Percentiles rank a stretch among this genome's conserved stretches.
Evolutionary conservation across 2,329 filamentous ascomycete genomes (phyloP).

Genomic region (Colletotrichum spinosum): DNA sequence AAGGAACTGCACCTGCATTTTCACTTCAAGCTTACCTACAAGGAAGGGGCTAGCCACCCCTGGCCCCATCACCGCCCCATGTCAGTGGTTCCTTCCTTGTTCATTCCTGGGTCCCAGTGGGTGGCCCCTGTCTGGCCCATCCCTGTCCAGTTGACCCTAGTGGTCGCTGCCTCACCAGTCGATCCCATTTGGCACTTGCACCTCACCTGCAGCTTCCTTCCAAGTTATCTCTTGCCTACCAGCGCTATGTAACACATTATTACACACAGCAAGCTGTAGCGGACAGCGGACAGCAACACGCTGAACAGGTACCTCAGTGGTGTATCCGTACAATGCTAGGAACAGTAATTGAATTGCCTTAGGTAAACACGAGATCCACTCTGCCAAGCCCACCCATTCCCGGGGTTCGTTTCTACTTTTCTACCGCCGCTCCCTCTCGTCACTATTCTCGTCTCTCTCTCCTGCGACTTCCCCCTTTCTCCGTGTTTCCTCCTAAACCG

Average conservation of each 20-base stretch:
- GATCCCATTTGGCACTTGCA: conserved; percentile 26
- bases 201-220: neutral
- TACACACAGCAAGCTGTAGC: too few relatives aligned
- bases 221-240: neutral
- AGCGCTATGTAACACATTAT: neutral
- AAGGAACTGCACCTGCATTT: too few relatives aligned
- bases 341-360: too few relatives aligned
- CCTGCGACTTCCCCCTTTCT: conserved; percentile 21
- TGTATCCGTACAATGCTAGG: too few relatives aligned
- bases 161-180: conserved; percentile 25
- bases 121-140: conserved; percentile 12
- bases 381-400: conserved; percentile 27
- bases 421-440: conserved; percentile 31
- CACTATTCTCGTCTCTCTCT: conserved; percentile 1
- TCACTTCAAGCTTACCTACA: conserved; percentile 12
- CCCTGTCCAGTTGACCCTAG: conserved; percentile 10
- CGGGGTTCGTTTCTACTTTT: conserved; percentile 36
- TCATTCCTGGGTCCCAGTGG: neutral
- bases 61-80: neutral
- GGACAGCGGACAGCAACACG: too few relatives aligned
- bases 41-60: conserved; percentile 8
- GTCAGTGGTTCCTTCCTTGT: too few relatives aligned
- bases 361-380: neutral
- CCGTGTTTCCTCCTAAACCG: conserved; percentile 34
- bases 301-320: too few relatives aligned